Evolutionary conservation across 73 alveolate genomes (phyloP).

Genomic region (Stentor roeselii): DNA sequence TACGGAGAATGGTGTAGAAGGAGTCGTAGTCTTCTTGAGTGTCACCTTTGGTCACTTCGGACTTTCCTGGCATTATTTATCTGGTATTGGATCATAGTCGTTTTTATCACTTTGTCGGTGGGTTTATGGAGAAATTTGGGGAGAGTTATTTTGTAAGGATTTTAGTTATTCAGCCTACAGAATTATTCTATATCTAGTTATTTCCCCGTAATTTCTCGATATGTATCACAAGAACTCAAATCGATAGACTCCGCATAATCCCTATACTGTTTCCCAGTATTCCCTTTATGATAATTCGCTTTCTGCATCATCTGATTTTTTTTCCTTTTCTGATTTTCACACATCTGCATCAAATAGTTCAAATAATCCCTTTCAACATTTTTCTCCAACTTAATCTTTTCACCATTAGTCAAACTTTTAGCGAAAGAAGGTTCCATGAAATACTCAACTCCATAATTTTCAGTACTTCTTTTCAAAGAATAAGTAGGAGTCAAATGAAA

Average conservation of each 20-base stretch:
- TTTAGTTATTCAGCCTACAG: too few relatives aligned
- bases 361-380: background rate
- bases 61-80: too few relatives aligned
- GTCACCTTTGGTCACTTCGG: too few relatives aligned
- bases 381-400: background rate
- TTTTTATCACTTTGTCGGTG: too few relatives aligned
- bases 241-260: background rate
- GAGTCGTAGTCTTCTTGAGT: background rate
- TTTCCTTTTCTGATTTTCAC: background rate
- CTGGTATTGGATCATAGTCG: too few relatives aligned
- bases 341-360: background rate
- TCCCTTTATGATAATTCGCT: constrained; percentile 11
- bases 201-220: background rate
- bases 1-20: background rate
- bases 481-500: background rate
- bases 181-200: too few relatives aligned
- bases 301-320: background rate
- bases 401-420: background rate
- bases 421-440: background rate
- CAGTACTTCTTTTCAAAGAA: background rate
- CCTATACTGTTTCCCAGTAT: background rate
- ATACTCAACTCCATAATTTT: background rate
- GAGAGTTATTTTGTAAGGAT: too few relatives aligned
- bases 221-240: constrained; percentile 10
- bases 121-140: too few relatives aligned